Percentiles rank a stretch among this genome's conserved stretches.
Conservation (phyloP, 345 rosid species). For the Arabidopsis suecica region DNA sequence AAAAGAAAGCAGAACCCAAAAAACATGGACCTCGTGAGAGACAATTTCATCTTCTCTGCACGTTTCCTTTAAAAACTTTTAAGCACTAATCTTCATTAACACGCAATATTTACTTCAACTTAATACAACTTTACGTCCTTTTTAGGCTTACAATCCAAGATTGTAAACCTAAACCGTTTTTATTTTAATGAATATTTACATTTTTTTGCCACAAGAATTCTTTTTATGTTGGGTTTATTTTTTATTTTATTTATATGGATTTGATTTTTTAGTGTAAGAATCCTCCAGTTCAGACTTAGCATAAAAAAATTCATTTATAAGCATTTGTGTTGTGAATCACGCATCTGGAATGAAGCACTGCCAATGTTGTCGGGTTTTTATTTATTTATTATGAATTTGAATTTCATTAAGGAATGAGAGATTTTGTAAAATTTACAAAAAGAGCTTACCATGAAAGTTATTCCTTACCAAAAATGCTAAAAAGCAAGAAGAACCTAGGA, state of each 20-base stretch:
- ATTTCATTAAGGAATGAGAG: too few species aligned
- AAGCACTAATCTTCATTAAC: constrained; percentile 9
- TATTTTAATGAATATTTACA: too few species aligned
- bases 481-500: too few species aligned
- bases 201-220: too few species aligned
- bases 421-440: too few species aligned
- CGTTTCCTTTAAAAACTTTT: background rate
- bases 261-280: background rate
- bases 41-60: constrained; percentile 29
- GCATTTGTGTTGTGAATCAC: background rate
- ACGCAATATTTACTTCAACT: constrained; percentile 28
- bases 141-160: background rate
- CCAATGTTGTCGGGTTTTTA: too few species aligned
- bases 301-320: background rate
- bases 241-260: background rate
- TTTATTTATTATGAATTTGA: too few species aligned
- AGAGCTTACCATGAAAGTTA: too few species aligned
- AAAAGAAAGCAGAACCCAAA: constrained; percentile 33
- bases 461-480: too few species aligned
- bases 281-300: background rate
- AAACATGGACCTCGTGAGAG: constrained; percentile 44
- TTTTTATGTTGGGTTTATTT: too few species aligned
- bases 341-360: too few species aligned
- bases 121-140: background rate
- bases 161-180: too few species aligned